Percentiles rank a stretch among this genome's conserved stretches.
Evolutionary conservation across 768 basidiomycete species (phyloP).

Genomic region (Serendipita sp.): DNA sequence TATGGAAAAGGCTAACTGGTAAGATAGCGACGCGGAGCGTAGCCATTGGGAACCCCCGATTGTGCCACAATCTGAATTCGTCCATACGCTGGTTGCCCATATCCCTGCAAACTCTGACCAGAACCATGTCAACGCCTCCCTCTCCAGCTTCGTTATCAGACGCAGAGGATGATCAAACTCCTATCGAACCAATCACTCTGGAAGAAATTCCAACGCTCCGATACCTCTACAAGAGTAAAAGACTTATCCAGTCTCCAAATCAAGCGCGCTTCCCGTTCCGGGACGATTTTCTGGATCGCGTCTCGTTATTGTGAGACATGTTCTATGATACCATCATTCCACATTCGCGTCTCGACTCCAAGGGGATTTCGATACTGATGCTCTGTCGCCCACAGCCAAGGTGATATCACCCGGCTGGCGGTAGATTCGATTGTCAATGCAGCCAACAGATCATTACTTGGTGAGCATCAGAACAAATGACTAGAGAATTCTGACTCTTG

Average conservation of each 20-base stretch:
- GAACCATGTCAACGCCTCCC: no score
- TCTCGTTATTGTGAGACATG: conserved; percentile 50
- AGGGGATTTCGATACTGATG: background rate
- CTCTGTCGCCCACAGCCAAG: conserved; percentile 34
- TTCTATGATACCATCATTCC: background rate
- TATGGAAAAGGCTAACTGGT: no score
- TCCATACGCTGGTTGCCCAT: no score
- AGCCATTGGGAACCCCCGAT: no score
- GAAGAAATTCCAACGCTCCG: conserved; percentile 35
- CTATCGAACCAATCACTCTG: conserved; percentile 3
- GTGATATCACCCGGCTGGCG: conserved; percentile 58
- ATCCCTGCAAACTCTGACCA: no score
- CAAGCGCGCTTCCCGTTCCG: conserved; percentile 24
- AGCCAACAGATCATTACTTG: conserved; percentile 55
- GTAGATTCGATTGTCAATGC: conserved; percentile 72
- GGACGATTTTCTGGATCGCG: conserved; percentile 30
- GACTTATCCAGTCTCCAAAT: conserved; percentile 23
- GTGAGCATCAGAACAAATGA: conserved; percentile 20
- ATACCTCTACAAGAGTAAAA: conserved; percentile 31
- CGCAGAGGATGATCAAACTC: background rate
- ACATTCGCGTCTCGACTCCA: background rate
- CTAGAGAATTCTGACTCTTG: background rate
- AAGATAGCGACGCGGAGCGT: no score
- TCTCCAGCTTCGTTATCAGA: background rate
- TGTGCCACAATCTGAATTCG: no score